Evolutionary conservation across 1,284 basidiomycete species (phyloP), one percentile per base, ranked within the genome.

Genomic region (Malassezia cuniculi): DNA sequence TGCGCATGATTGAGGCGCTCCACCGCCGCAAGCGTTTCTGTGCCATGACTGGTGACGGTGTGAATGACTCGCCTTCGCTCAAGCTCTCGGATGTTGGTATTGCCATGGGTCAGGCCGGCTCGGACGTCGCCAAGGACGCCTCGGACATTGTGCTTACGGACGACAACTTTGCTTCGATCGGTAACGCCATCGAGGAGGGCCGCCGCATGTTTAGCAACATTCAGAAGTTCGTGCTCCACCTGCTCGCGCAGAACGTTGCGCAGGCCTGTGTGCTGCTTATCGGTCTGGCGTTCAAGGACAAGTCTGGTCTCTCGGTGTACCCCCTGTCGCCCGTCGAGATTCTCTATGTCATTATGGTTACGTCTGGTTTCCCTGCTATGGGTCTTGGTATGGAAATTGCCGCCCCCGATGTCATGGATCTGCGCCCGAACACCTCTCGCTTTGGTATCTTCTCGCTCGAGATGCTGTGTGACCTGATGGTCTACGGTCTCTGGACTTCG

Each of bases 131-230:
- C 28, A 73, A 73, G 58, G 71, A 72, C 41, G 71, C 71, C 5
- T 72, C 76, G 12, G 77, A 78, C 59, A 70, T 81, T 33, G 78
- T 81, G 1, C 69, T 81, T 35, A 75, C 76, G 21, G 77, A 80
- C 57, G 78, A 81, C 69, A 80, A 81, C 69, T 81, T 81, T 60
- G 75, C 77, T 27, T 77, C 76, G 16, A 80, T 81, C 53, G 74
- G 75, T 15, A 73, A 75, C 40, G 79, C 79, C 8, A 75, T 81
- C 50, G 70, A 74, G 44, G 78, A 80, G 57, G 79, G 79, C 17
- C 74, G 79, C 36, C 69, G 71, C 30, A 55, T 74, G 37, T 71
- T 73, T 43, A 68, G 58, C 47, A 69, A 68, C 48, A 68, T 69
- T 36, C 44, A 49, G 16, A 60, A 64, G 32, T 69, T 69, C 27